Conservation (phyloP, 257 asterid species). For the Gardenia jasminoides region DNA sequence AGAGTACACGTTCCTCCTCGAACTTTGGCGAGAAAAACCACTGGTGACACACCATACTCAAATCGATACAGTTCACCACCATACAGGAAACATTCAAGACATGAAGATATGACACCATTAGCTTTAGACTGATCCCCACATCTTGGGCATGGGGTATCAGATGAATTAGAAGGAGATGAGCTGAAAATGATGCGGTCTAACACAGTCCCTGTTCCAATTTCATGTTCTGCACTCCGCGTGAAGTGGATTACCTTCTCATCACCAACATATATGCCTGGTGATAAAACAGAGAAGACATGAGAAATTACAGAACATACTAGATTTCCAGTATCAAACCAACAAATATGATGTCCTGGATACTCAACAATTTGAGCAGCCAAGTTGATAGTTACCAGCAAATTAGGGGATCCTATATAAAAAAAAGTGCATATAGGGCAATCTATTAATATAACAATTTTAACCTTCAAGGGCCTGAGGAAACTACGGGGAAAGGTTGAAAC, state of each 20-base stretch:
- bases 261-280: conserved; percentile 77
- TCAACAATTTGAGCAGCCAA: too few species aligned
- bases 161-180: conserved; percentile 59
- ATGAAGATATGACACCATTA: conserved; percentile 77
- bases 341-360: background rate
- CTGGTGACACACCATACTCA: conserved; percentile 53
- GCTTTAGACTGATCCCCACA: conserved; percentile 65
- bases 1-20: conserved; percentile 92
- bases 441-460: too few species aligned
- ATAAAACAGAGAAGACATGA: conserved; percentile 14
- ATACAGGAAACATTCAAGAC: conserved; percentile 81
- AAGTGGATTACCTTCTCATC: conserved; percentile 77
- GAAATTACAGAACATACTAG: background rate
- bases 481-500: too few species aligned
- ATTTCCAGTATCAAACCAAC: background rate
- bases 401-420: background rate
- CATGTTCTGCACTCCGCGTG: conserved; percentile 83
- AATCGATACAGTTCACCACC: conserved; percentile 67
- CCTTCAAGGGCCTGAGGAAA: too few species aligned
- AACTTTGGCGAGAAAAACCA: conserved; percentile 60
- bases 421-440: too few species aligned
- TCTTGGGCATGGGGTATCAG: conserved; percentile 59
- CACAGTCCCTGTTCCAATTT: conserved; percentile 78
- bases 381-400: background rate
- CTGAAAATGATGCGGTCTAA: conserved; percentile 61